Base-by-base conservation (phyloP, 768 basidiomycete species). In the Phlebiopsis gigantea region DNA sequence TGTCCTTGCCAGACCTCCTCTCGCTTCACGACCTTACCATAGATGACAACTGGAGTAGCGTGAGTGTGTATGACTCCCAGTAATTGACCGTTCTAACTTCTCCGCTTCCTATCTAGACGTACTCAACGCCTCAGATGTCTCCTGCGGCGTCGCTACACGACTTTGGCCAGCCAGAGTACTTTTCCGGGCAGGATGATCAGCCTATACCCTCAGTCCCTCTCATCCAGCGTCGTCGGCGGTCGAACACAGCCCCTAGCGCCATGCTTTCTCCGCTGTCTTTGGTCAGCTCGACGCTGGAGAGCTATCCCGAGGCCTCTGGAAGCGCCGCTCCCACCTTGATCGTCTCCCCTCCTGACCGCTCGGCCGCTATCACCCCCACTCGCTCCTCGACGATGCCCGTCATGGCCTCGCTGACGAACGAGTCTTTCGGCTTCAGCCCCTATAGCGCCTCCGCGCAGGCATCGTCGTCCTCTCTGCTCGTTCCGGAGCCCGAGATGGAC, bases 221-320 rank as follows among this genome's bases (percentile, higher is more conserved):
- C 6, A 57, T 61, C 46, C 60, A 63, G 29, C 65, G 64, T 22
- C 64, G 65, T 14, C 63, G 59, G 5, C 62, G 65, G 42, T 61
- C 68, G 28, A 57, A 59, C 57, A 63, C 64, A 8, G 63, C 66
- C 8, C 62, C 63, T 17, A 64, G 61, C 47, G 57, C 58, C 30
- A 50, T 60, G 12, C 60, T 66, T 2, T 68, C 73, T 25, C 70
- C 74, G 2, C 60, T 72, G 44, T 60, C 64, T 47, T 64, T 78
- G 39, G 55, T 68, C 14, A 66, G 67, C 44, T 78, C 77, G 77
- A 73, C 49, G 17, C 30, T 31, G 1, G 46, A 49, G 31, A 5
- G 15, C 49, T n/a, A n/a, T n/a, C n/a, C n/a, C n/a, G 3, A 17
- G 31, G 15, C 31, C 19, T 3, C 17, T 4, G 9, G 21, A 5